Percentiles rank a stretch among this genome's conserved stretches.
phyloP scores from a whole-genome alignment of 164 flowering plant species.

The Magnolia changhungtana region DNA sequence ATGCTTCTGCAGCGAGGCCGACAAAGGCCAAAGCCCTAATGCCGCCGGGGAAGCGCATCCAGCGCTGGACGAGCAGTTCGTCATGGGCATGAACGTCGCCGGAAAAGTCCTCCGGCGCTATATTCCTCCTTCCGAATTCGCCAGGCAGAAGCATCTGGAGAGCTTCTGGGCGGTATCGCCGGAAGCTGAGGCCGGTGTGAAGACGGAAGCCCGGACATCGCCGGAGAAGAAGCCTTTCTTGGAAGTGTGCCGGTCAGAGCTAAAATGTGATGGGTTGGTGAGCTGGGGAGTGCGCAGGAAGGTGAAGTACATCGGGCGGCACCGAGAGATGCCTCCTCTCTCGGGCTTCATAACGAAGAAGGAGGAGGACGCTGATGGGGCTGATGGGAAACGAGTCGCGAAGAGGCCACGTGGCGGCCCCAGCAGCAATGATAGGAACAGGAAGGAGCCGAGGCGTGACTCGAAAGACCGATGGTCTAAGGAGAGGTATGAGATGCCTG shows the following conservation, averaged over 20 bases:
- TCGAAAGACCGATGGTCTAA: slow-evolving; percentile 69
- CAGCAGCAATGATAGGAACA: slow-evolving; percentile 15
- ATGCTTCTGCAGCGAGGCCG: slow-evolving; percentile 25
- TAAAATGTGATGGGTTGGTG: slow-evolving; percentile 36
- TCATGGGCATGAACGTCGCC: slow-evolving; percentile 45
- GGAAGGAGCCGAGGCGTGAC: slow-evolving; percentile 8
- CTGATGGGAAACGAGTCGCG: background rate
- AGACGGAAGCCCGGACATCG: slow-evolving; percentile 8
- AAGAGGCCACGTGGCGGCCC: slow-evolving; percentile 32
- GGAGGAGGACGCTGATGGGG: slow-evolving; percentile 13
- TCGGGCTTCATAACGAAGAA: slow-evolving; percentile 3
- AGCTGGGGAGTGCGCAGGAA: slow-evolving; percentile 57
- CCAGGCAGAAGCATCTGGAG: slow-evolving; percentile 20
- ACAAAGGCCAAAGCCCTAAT: background rate
- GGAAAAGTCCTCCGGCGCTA: slow-evolving; percentile 36
- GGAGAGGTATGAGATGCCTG: slow-evolving; percentile 47
- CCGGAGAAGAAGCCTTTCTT: slow-evolving; percentile 4
- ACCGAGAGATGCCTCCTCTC: slow-evolving; percentile 7
- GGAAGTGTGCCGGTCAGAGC: slow-evolving; percentile 27
- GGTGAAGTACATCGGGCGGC: slow-evolving; percentile 39
- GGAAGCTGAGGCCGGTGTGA: background rate
- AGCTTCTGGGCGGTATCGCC: slow-evolving; percentile 52
- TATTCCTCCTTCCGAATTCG: slow-evolving; percentile 40
- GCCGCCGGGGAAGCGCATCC: slow-evolving; percentile 30
- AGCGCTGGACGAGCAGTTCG: slow-evolving; percentile 54